These are phyloP conservation scores for Articulospora tetracladia DNA, from an alignment of 495 filamentous ascomycete species.

Conservation along the genomic window DNA sequence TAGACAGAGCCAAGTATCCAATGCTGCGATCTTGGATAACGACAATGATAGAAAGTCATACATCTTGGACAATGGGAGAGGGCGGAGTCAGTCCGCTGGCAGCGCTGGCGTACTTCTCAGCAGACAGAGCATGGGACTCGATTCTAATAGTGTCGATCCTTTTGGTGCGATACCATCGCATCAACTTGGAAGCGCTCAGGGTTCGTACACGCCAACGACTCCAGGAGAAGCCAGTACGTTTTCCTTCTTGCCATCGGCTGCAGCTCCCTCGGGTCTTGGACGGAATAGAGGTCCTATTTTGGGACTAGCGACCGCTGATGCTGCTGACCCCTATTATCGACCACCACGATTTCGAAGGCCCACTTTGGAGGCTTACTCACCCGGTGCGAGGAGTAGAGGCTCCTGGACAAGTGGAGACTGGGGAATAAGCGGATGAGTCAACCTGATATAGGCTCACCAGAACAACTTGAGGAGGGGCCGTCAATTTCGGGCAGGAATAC, in stretches of 20 bases:
- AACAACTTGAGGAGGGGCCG: slow-evolving; percentile 40
- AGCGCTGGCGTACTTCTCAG: slow-evolving; percentile 74
- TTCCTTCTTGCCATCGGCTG: slow-evolving; percentile 58
- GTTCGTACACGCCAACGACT: slow-evolving; percentile 65
- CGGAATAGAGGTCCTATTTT: slow-evolving; percentile 18
- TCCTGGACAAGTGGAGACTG: slow-evolving; percentile 51
- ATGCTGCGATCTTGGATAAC: slow-evolving; percentile 70
- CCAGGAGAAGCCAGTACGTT: slow-evolving; percentile 64
- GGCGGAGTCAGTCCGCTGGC: slow-evolving; percentile 74
- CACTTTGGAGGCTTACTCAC: slow-evolving; percentile 25
- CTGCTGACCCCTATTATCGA: slow-evolving; percentile 32
- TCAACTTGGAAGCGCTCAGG: slow-evolving; percentile 34
- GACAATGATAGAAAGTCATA: slow-evolving; percentile 65
- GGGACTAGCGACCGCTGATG: slow-evolving; percentile 16
- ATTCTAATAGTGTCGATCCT: slow-evolving; percentile 16
- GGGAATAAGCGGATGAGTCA: slow-evolving; percentile 41
- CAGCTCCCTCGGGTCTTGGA: slow-evolving; percentile 23
- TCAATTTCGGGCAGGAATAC: slow-evolving; percentile 48
- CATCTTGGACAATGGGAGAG: slow-evolving; percentile 54
- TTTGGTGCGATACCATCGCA: slow-evolving; percentile 17
- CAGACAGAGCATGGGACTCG: slow-evolving; percentile 35
- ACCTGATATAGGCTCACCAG: slow-evolving; percentile 31
- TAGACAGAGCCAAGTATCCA: slow-evolving; percentile 74
- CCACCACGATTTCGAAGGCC: slow-evolving; percentile 25
- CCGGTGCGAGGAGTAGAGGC: slow-evolving; percentile 37